These are phyloP conservation scores for Moniliella sp. DNA, from an alignment of 1,284 basidiomycete genomes.

Conservation along the genomic window DNA sequence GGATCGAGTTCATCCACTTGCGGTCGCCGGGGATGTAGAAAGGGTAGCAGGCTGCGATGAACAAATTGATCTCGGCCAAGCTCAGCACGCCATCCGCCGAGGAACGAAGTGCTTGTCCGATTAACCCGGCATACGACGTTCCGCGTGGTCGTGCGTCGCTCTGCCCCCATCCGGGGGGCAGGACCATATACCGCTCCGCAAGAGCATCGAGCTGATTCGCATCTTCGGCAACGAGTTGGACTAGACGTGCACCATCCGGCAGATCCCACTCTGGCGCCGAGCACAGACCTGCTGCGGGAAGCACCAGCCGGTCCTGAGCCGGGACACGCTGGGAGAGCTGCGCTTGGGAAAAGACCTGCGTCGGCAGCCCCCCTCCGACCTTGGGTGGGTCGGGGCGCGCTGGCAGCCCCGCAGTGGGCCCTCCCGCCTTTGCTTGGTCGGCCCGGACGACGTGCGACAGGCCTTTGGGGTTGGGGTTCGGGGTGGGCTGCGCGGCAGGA, in stretches of 20 bases:
- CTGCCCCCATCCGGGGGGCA: conserved; percentile 20
- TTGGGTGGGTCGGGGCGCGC: too few species aligned
- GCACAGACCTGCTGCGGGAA: background rate
- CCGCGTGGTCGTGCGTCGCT: conserved; percentile 20
- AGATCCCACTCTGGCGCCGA: conserved; percentile 21
- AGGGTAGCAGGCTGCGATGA: conserved; percentile 77
- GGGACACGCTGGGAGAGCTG: too few species aligned
- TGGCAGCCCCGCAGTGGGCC: too few species aligned
- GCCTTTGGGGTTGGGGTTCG: too few species aligned
- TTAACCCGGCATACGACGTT: conserved; percentile 70
- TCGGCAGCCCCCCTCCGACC: too few species aligned
- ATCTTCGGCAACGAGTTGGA: conserved; percentile 30
- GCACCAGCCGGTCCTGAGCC: too few species aligned
- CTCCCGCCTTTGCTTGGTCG: too few species aligned
- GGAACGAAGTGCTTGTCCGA: conserved; percentile 76
- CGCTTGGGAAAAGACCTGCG: too few species aligned
- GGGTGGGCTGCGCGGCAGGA: too few species aligned
- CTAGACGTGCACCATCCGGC: conserved; percentile 23
- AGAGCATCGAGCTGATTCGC: conserved; percentile 21
- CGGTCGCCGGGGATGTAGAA: conserved; percentile 74
- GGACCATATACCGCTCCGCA: conserved; percentile 19
- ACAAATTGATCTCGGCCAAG: conserved; percentile 83
- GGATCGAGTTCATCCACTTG: conserved; percentile 83
- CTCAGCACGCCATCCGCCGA: conserved; percentile 64
- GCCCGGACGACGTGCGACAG: too few species aligned